Conservation (phyloP, 805 yeast species). For the Debaryomyces prosopidis region DNA sequence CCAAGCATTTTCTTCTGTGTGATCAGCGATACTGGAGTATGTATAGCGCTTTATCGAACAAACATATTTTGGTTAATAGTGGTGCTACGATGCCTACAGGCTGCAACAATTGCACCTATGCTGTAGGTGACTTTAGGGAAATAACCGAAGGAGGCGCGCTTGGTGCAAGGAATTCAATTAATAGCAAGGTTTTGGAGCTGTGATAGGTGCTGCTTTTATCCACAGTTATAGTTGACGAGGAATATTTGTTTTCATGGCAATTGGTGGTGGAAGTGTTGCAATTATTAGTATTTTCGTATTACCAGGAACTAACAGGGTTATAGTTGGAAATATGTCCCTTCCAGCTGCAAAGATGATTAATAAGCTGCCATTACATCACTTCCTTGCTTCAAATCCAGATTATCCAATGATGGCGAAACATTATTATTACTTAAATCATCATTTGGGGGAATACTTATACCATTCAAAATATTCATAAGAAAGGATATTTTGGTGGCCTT, state of each 20-base stretch:
- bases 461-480: slow-evolving; percentile 44
- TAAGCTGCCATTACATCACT: slow-evolving; percentile 46
- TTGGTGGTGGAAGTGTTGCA: slow-evolving; percentile 53
- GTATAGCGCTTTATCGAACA: slow-evolving; percentile 64
- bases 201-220: slow-evolving; percentile 54
- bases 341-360: slow-evolving; percentile 46
- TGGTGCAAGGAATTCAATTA: slow-evolving; percentile 62
- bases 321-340: slow-evolving; percentile 76
- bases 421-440: slow-evolving; percentile 8
- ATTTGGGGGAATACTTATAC: slow-evolving; percentile 26
- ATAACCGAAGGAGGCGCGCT: slow-evolving; percentile 73
- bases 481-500: slow-evolving; percentile 50
- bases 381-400: slow-evolving; percentile 23
- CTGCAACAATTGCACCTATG: no score
- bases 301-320: slow-evolving; percentile 74
- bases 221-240: slow-evolving; percentile 59
- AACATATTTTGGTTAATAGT: slow-evolving; percentile 61
- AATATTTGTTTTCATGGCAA: slow-evolving; percentile 73
- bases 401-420: slow-evolving; percentile 29
- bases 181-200: slow-evolving; percentile 72
- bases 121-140: slow-evolving; percentile 72
- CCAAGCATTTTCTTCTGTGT: slow-evolving; percentile 62
- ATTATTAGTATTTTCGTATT: slow-evolving; percentile 30
- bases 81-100: slow-evolving; percentile 66
- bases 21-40: slow-evolving; percentile 55